Conservation (phyloP, 2,329 filamentous ascomycete species). For the Pyricularia sp. region DNA sequence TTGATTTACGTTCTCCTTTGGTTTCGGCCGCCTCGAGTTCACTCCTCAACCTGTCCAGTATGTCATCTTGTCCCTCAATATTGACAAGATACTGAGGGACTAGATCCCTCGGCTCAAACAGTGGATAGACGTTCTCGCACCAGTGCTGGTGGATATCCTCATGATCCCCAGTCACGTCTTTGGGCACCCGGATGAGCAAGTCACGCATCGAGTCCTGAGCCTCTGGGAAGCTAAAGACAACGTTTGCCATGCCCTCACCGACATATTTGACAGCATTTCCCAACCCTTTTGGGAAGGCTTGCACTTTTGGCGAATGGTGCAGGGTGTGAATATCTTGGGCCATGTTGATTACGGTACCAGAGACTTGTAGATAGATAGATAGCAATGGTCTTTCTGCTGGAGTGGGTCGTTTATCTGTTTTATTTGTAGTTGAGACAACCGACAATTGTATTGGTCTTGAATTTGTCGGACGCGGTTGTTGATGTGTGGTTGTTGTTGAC, state of each 20-base stretch:
- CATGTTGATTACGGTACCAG: background rate
- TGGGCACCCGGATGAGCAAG: conserved; percentile 13
- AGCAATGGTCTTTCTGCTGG: background rate
- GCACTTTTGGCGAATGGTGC: background rate
- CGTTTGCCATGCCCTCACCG: conserved; percentile 68
- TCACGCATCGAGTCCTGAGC: conserved; percentile 7
- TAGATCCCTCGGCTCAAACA: conserved; percentile 2
- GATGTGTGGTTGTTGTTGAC: background rate
- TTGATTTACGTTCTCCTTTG: background rate
- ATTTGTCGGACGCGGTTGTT: background rate
- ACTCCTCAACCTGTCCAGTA: background rate
- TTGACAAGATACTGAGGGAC: conserved; percentile 3
- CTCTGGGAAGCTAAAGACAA: conserved; percentile 50
- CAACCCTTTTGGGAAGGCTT: background rate
- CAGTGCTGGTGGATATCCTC: conserved; percentile 2
- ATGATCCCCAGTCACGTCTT: conserved; percentile 1
- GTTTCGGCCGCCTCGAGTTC: background rate
- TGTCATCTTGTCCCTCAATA: background rate
- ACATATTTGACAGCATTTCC: conserved; percentile 18
- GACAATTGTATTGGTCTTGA: background rate
- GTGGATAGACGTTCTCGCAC: conserved; percentile 2
- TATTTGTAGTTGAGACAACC: background rate
- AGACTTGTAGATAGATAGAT: background rate
- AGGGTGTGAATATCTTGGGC: background rate
- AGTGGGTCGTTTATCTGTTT: background rate